A percentile compares a stretch with the other conserved stretches of the same genome.
These are phyloP conservation scores for Spirogloea muscicola DNA, from an alignment of 139 green algal species.

Conservation along the genomic window DNA sequence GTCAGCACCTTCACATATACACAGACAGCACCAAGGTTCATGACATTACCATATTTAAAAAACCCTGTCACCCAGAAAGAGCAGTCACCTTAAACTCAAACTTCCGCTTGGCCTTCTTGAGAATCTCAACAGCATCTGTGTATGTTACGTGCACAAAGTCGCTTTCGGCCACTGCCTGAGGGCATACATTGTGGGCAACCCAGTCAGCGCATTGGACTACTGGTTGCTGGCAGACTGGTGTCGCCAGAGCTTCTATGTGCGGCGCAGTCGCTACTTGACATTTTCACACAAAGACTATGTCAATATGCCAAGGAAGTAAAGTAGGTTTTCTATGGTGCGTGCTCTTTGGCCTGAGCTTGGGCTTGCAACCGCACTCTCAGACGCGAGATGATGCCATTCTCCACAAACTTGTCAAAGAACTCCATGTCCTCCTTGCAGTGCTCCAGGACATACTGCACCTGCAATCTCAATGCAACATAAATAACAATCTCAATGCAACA, in stretches of 20 bases:
- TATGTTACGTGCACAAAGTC: slow-evolving; percentile 65
- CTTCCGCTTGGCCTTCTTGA: slow-evolving; percentile 52
- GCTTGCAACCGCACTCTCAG: too few species aligned
- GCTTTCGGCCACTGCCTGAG: slow-evolving; percentile 36
- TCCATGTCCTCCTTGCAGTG: slow-evolving; percentile 67
- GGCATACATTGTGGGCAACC: background rate
- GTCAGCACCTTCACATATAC: too few species aligned
- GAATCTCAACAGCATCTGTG: slow-evolving; percentile 68
- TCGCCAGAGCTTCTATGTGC: too few species aligned
- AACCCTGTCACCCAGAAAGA: too few species aligned
- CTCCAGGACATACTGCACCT: slow-evolving; percentile 56
- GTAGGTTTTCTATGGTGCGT: too few species aligned
- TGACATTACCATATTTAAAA: too few species aligned
- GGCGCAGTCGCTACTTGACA: too few species aligned
- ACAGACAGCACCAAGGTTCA: too few species aligned
- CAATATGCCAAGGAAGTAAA: too few species aligned
- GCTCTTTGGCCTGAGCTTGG: too few species aligned
- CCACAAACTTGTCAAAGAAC: slow-evolving; percentile 66
- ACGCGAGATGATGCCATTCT: slow-evolving; percentile 55
- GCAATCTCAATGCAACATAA: background rate
- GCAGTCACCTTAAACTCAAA: slow-evolving; percentile 73
- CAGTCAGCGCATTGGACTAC: background rate
- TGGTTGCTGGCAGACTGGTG: too few species aligned
- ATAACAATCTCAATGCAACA: background rate
- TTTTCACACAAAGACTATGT: too few species aligned